Evolutionary conservation across 2,329 filamentous ascomycete genomes (phyloP).

Genomic region (Sarocladiaceae sp.): DNA sequence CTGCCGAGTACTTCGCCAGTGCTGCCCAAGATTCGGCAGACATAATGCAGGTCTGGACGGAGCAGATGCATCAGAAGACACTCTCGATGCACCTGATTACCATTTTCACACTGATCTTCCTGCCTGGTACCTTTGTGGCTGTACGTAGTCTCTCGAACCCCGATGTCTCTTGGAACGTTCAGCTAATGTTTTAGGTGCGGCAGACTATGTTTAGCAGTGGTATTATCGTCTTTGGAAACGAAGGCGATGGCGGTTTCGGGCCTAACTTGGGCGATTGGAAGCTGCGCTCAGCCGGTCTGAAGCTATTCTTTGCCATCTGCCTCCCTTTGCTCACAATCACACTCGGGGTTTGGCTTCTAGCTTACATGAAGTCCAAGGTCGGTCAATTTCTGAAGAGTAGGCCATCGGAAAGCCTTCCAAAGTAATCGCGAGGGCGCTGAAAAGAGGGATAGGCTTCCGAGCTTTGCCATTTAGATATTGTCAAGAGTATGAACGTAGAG

Average conservation of each 20-base stretch:
- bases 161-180: background rate
- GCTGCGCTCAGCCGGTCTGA: background rate
- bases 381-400: background rate
- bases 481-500: no score
- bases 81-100: conserved; percentile 5
- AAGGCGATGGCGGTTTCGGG: background rate
- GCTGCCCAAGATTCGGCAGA: background rate
- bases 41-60: background rate
- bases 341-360: background rate
- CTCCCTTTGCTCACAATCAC: background rate
- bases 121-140: conserved; percentile 5
- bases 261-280: conserved; percentile 2
- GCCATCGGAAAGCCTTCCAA: background rate
- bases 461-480: no score
- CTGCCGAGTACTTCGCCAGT: background rate
- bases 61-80: conserved; percentile 4
- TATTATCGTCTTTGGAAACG: background rate
- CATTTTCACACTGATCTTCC: conserved; percentile 5
- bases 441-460: no score
- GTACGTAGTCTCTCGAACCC: background rate
- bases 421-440: background rate
- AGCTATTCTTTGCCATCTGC: conserved; percentile 6
- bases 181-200: background rate
- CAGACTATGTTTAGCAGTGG: conserved; percentile 7
- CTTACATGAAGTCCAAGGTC: background rate